Percentiles rank a stretch among this genome's conserved stretches.
phyloP scores from a whole-genome alignment of 306 rosid genomes.

The Ziziphus jujuba region DNA sequence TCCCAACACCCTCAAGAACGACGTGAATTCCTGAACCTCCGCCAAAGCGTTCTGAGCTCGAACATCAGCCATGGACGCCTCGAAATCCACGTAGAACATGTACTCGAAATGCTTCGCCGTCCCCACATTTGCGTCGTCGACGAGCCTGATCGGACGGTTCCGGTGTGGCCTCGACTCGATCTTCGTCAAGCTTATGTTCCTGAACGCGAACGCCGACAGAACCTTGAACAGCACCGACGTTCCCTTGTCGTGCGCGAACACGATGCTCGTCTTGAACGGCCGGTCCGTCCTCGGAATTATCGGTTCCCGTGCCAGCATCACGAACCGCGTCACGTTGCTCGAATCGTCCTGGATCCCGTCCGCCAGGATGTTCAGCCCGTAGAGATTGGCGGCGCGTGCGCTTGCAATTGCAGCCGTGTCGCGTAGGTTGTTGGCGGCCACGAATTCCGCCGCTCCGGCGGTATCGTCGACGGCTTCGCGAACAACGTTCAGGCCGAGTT shows the following conservation, averaged over 20 bases:
- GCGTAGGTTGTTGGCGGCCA: slow-evolving; percentile 62
- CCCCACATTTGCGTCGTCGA: slow-evolving; percentile 83
- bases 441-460: slow-evolving; percentile 85
- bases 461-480: slow-evolving; percentile 98
- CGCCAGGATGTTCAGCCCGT: slow-evolving; percentile 68
- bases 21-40: slow-evolving; percentile 95
- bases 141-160: slow-evolving; percentile 84
- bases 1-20: slow-evolving; percentile 86
- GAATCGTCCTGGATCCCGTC: slow-evolving; percentile 94
- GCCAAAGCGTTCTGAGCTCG: slow-evolving; percentile 93
- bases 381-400: slow-evolving; percentile 82
- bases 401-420: slow-evolving; percentile 90
- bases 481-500: slow-evolving; percentile 76
- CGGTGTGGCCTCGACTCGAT: slow-evolving; percentile 92
- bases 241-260: slow-evolving; percentile 92
- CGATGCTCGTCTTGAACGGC: slow-evolving; percentile 92
- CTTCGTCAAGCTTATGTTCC: slow-evolving; percentile 91
- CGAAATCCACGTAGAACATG: slow-evolving; percentile 88
- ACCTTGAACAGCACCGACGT: slow-evolving; percentile 93
- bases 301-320: slow-evolving; percentile 91
- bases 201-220: slow-evolving; percentile 81
- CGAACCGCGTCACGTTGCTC: slow-evolving; percentile 88
- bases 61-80: slow-evolving; percentile 93
- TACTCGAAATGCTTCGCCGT: slow-evolving; percentile 96
- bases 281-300: slow-evolving; percentile 85